phyloP scores from a whole-genome alignment of 2,329 filamentous ascomycete genomes.

The Phoma herbarum region DNA sequence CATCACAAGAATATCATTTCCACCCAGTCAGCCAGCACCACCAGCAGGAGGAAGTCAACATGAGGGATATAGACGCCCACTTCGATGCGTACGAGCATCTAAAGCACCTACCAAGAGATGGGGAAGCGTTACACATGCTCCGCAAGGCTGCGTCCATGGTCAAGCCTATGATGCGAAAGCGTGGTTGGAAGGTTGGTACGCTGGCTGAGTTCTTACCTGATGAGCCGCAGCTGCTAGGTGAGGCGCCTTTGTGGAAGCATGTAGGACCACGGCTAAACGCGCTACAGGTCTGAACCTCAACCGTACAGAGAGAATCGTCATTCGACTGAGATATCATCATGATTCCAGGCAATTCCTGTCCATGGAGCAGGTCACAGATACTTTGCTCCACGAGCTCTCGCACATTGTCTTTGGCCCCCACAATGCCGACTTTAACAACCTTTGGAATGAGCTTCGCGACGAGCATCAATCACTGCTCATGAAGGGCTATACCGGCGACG shows the following conservation, averaged over 20 bases:
- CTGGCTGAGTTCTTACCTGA: constrained; percentile 87
- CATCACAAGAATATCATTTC: constrained; percentile 1
- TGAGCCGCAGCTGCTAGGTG: constrained; percentile 76
- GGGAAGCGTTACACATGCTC: constrained; percentile 66
- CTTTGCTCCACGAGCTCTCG: constrained; percentile 92
- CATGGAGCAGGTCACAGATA: constrained; percentile 83
- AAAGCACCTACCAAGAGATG: constrained; percentile 54
- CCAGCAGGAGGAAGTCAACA: constrained; percentile 21
- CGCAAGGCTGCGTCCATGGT: constrained; percentile 86
- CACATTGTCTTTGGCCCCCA: constrained; percentile 88
- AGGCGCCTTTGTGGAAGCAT: constrained; percentile 19
- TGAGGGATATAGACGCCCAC: constrained; percentile 58
- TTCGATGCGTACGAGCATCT: constrained; percentile 62
- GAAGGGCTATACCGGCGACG: constrained; percentile 91
- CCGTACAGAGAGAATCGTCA: constrained; percentile 77
- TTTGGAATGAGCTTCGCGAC: constrained; percentile 90
- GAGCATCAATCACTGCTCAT: constrained; percentile 78
- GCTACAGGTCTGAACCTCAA: constrained; percentile 75
- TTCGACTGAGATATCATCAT: constrained; percentile 79
- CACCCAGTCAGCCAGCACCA: background rate
- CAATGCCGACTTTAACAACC: constrained; percentile 79
- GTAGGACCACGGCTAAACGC: constrained; percentile 24
- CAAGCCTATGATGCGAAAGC: constrained; percentile 92
- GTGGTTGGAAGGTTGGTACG: constrained; percentile 79
- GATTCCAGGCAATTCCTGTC: constrained; percentile 81